These are phyloP conservation scores for Berkeleyomyces rouxiae DNA, from an alignment of 2,329 filamentous ascomycete genomes.

Conservation along the genomic window DNA sequence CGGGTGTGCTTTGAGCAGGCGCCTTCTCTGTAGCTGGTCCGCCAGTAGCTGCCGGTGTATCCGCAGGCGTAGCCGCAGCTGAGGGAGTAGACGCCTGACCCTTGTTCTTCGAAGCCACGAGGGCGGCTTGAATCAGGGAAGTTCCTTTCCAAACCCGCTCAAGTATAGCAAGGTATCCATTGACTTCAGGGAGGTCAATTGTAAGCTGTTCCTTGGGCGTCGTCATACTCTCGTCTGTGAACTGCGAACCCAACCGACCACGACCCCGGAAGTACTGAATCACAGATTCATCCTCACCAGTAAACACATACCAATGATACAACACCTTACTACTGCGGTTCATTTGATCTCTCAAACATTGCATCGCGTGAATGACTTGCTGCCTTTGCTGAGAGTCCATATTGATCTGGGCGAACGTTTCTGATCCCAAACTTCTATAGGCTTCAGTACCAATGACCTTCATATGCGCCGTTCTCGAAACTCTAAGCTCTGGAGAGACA, in stretches of 20 bases:
- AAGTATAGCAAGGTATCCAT: neutral
- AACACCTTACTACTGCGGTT: neutral
- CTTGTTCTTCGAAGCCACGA: neutral
- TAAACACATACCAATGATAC: neutral
- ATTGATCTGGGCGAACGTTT: neutral
- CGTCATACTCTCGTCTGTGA: neutral
- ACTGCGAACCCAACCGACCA: neutral
- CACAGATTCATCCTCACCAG: neutral
- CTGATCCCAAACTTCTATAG: neutral
- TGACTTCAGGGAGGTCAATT: constrained; percentile 2
- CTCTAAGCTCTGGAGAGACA: neutral
- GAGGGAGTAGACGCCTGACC: neutral
- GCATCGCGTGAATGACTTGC: neutral
- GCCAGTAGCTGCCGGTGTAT: neutral
- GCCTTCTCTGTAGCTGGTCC: neutral
- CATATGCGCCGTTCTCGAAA: neutral
- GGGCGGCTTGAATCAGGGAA: neutral
- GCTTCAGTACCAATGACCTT: neutral
- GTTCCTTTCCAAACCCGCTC: neutral
- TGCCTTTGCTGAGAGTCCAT: neutral
- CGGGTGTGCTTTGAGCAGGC: neutral
- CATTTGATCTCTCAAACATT: neutral
- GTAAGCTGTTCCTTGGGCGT: neutral
- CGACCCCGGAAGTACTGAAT: neutral
- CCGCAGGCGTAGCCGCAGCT: neutral